phyloP scores from a whole-genome alignment of 2,329 filamentous ascomycete species.

The Neurospora sp. region DNA sequence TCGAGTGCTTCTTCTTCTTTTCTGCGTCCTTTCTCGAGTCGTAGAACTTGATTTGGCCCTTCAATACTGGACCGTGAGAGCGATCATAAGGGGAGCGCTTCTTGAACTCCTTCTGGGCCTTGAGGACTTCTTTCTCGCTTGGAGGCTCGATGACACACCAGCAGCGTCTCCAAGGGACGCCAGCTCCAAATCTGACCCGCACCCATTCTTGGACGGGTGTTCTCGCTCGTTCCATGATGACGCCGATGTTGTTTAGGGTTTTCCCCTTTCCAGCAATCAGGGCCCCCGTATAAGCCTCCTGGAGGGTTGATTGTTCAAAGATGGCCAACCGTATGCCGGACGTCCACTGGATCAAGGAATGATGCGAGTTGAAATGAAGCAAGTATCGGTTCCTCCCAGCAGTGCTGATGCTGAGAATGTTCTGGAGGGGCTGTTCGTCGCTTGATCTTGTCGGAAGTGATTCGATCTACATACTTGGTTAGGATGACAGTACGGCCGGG shows the following conservation, averaged over 20 bases:
- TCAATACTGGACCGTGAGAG: constrained; percentile 54
- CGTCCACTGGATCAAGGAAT: constrained; percentile 92
- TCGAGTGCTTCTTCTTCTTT: constrained; percentile 74
- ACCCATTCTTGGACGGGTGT: constrained; percentile 86
- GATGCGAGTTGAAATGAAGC: constrained; percentile 89
- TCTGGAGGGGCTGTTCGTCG: constrained; percentile 74
- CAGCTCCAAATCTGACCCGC: constrained; percentile 86
- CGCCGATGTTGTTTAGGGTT: constrained; percentile 75
- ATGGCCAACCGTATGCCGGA: constrained; percentile 87
- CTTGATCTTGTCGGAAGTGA: constrained; percentile 74
- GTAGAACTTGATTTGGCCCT: constrained; percentile 91
- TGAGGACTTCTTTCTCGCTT: constrained; percentile 84
- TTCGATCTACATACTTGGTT: constrained; percentile 53
- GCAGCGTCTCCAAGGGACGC: constrained; percentile 90
- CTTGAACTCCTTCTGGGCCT: constrained; percentile 73
- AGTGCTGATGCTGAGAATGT: constrained; percentile 91
- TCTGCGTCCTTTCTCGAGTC: constrained; percentile 65
- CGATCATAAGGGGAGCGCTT: constrained; percentile 76
- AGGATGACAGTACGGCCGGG: constrained; percentile 4
- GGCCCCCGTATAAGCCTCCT: constrained; percentile 94
- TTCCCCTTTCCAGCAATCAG: constrained; percentile 93
- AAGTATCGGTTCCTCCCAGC: constrained; percentile 93
- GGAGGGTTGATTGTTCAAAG: constrained; percentile 85
- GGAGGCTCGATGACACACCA: constrained; percentile 94
- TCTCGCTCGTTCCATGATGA: constrained; percentile 73